phyloP scores from a whole-genome alignment of 2,329 filamentous ascomycete species.

The Chrysoporthe deuterocubensis region DNA sequence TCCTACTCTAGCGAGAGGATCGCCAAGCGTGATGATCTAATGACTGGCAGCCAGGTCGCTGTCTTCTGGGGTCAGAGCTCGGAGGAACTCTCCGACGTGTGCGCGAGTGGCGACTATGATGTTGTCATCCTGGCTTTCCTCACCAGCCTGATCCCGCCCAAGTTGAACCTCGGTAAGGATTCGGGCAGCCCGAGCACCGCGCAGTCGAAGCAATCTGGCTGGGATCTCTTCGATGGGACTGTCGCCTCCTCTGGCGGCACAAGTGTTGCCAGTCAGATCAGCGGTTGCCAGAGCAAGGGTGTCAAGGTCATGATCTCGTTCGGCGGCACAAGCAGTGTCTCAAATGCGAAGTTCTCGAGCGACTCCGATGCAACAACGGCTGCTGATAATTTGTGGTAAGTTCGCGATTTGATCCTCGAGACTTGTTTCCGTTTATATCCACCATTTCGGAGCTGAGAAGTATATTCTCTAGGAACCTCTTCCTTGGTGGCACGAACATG shows the following conservation, averaged over 20 bases:
- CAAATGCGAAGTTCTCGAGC: slow-evolving; percentile 11
- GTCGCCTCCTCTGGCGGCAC: neutral
- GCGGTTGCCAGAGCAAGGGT: slow-evolving; percentile 12
- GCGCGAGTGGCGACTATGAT: slow-evolving; percentile 19
- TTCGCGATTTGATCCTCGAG: neutral
- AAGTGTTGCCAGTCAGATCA: slow-evolving; percentile 22
- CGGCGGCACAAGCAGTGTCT: slow-evolving; percentile 12
- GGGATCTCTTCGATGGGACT: slow-evolving; percentile 20
- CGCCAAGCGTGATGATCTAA: neutral
- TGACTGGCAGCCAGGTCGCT: slow-evolving; percentile 11
- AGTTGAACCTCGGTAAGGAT: slow-evolving; percentile 25
- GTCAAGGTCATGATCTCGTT: slow-evolving; percentile 27
- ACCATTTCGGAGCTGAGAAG: neutral
- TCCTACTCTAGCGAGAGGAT: neutral
- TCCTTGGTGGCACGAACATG: slow-evolving; percentile 20
- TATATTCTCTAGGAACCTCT: slow-evolving; percentile 13
- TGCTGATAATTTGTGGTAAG: slow-evolving; percentile 24
- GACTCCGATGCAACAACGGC: slow-evolving; percentile 16
- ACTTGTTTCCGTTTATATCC: neutral
- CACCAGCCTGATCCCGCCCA: slow-evolving; percentile 22
- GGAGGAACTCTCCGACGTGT: slow-evolving; percentile 15
- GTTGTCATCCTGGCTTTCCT: slow-evolving; percentile 22
- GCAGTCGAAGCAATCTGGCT: slow-evolving; percentile 11
- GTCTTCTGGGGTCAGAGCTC: slow-evolving; percentile 23
- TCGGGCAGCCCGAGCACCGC: slow-evolving; percentile 16